phyloP scores from a whole-genome alignment of 2,329 filamentous ascomycete species.

The Xylaria sp. region DNA sequence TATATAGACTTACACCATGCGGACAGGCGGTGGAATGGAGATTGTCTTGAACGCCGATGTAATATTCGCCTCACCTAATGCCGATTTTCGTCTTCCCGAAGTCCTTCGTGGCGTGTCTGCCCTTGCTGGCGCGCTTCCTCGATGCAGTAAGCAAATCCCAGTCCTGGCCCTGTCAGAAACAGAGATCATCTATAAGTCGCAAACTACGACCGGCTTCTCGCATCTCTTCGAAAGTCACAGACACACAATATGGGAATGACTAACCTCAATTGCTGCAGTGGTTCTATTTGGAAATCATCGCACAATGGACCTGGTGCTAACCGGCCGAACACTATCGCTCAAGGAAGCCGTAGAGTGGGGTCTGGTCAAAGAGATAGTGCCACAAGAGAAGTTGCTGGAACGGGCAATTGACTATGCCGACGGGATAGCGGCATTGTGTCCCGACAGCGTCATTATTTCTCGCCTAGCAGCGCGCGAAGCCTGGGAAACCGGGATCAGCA shows the following conservation, averaged over 20 bases:
- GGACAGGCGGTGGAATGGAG: conserved; percentile 13
- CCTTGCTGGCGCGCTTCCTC: conserved; percentile 7
- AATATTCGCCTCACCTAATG: conserved; percentile 16
- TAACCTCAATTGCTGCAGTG: not conserved
- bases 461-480: conserved; percentile 14
- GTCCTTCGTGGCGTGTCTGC: conserved; percentile 10
- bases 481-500: conserved; percentile 14
- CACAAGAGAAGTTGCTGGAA: conserved; percentile 6
- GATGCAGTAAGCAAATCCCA: conserved; percentile 6
- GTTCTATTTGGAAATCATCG: conserved; percentile 13
- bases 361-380: conserved; percentile 7
- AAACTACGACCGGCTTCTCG: too few relatives aligned
- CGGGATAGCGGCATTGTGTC: conserved; percentile 5
- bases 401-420: conserved; percentile 3
- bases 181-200: too few relatives aligned
- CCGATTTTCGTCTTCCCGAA: conserved; percentile 12
- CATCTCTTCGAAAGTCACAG: not conserved
- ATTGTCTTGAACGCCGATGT: conserved; percentile 14
- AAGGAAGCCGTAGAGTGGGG: conserved; percentile 20
- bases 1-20: not conserved
- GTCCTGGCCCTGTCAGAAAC: too few relatives aligned
- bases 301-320: conserved; percentile 10
- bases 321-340: not conserved
- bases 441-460: conserved; percentile 12
- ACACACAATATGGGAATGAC: not conserved